Evolutionary conservation across 805 yeast species (phyloP).

Genomic region (Lachancea lanzarotensis): DNA sequence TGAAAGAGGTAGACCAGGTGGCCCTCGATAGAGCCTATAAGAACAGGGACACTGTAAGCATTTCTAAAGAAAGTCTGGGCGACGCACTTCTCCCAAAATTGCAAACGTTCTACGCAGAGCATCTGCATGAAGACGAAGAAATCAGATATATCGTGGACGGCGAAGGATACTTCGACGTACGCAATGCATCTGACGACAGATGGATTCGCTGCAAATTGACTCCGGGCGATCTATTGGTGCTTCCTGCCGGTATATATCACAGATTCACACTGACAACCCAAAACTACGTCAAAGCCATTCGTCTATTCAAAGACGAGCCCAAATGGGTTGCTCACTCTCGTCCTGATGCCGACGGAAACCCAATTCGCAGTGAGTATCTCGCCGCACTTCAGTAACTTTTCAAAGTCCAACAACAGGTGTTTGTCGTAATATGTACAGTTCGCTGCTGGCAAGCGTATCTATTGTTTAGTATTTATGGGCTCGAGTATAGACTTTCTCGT

Average conservation of each 20-base stretch:
- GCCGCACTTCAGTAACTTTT: not conserved
- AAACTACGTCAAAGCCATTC: slow-evolving; percentile 64
- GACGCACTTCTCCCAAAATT: slow-evolving; percentile 61
- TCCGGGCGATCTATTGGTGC: slow-evolving; percentile 57
- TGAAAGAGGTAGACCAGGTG: slow-evolving; percentile 52
- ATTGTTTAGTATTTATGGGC: not conserved
- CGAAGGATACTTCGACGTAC: slow-evolving; percentile 84
- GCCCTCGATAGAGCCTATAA: slow-evolving; percentile 69
- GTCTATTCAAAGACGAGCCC: slow-evolving; percentile 91
- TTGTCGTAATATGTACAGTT: too few species aligned
- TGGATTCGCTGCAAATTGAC: slow-evolving; percentile 75
- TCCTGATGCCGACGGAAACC: slow-evolving; percentile 45
- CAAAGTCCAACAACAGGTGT: too few species aligned
- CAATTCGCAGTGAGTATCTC: slow-evolving; percentile 42
- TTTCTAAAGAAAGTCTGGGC: slow-evolving; percentile 56
- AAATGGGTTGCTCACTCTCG: slow-evolving; percentile 88
- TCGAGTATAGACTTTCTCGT: too few species aligned
- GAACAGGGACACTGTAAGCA: slow-evolving; percentile 66
- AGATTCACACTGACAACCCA: slow-evolving; percentile 70
- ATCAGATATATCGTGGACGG: slow-evolving; percentile 87
- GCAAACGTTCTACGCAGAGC: slow-evolving; percentile 70
- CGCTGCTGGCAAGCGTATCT: not conserved
- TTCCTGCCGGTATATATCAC: slow-evolving; percentile 93
- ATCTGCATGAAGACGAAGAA: slow-evolving; percentile 95
- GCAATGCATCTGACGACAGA: slow-evolving; percentile 44